A percentile compares a stretch with the other conserved stretches of the same genome.
These are phyloP conservation scores for Hypoxylon trugodes DNA, from an alignment of 495 filamentous ascomycete genomes.

Conservation along the genomic window DNA sequence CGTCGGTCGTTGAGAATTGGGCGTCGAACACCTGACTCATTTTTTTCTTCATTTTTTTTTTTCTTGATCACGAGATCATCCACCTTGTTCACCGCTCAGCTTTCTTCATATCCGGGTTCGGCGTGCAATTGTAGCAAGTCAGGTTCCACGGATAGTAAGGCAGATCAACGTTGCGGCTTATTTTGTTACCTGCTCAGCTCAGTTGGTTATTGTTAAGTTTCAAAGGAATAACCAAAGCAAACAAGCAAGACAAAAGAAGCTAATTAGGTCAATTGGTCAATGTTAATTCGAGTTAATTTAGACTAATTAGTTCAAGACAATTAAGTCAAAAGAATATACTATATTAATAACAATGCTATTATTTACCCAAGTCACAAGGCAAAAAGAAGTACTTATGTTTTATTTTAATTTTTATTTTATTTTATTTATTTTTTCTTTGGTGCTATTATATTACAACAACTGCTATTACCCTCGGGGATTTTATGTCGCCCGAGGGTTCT, in stretches of 20 bases:
- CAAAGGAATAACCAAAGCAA: too few species aligned
- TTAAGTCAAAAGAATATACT: neutral
- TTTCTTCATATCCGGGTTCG: constrained; percentile 5
- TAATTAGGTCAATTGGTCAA: constrained; percentile 33
- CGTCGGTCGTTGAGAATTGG: constrained; percentile 24
- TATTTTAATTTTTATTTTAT: constrained; percentile 30
- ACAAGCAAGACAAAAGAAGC: constrained; percentile 5
- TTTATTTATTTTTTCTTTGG: constrained; percentile 22
- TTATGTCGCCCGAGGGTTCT: constrained; percentile 33
- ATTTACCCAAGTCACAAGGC: constrained; percentile 11
- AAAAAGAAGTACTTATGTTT: neutral
- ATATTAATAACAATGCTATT: neutral
- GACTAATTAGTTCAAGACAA: constrained; percentile 25
- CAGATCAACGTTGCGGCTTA: constrained; percentile 5
- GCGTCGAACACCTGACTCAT: constrained; percentile 34
- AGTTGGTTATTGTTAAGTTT: neutral
- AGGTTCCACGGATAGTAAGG: constrained; percentile 1
- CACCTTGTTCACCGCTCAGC: constrained; percentile 30
- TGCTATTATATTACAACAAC: constrained; percentile 34
- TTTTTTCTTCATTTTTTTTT: too few species aligned
- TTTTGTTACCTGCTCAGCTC: too few species aligned
- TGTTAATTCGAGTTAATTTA: constrained; percentile 13
- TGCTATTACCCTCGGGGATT: constrained; percentile 23
- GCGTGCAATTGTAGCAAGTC: too few species aligned
- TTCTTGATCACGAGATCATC: constrained; percentile 30